Conservation (phyloP, 2,329 filamentous ascomycete species). For the Sarocladium brachiariae region DNA sequence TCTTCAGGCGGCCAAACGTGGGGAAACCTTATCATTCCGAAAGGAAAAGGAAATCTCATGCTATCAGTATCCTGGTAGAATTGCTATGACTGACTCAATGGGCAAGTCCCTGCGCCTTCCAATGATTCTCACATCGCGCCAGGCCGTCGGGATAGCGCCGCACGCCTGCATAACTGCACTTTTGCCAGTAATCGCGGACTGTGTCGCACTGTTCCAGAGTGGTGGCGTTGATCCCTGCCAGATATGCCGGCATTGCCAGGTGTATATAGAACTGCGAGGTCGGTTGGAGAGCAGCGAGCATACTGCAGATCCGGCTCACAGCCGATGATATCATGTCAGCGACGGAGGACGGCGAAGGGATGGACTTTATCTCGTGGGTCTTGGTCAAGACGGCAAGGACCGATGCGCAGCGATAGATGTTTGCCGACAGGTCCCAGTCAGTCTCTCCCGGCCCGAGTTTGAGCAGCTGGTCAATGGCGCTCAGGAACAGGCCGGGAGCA, state of each 20-base stretch:
- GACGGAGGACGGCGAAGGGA: background rate
- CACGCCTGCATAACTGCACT: constrained; percentile 29
- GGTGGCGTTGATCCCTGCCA: constrained; percentile 29
- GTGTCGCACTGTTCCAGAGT: constrained; percentile 25
- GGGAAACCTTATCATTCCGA: no score
- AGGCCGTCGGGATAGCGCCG: constrained; percentile 25
- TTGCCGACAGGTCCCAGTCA: constrained; percentile 15
- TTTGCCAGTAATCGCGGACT: constrained; percentile 30
- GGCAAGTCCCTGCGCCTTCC: constrained; percentile 21
- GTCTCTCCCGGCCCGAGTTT: constrained; percentile 13
- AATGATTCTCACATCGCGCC: constrained; percentile 26
- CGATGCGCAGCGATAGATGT: constrained; percentile 28
- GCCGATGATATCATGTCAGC: constrained; percentile 13
- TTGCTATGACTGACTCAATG: background rate
- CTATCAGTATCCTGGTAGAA: no score
- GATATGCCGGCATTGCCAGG: constrained; percentile 29
- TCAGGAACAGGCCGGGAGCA: constrained; percentile 8
- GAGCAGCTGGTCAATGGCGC: constrained; percentile 21
- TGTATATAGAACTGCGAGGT: constrained; percentile 32
- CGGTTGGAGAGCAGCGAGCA: constrained; percentile 23
- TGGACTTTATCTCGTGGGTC: background rate
- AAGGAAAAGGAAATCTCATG: no score
- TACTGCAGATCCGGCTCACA: constrained; percentile 27
- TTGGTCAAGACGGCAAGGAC: constrained; percentile 24
- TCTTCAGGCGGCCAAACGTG: no score